These are phyloP conservation scores for Aspergillus sp. DNA, from an alignment of 2,329 filamentous ascomycete genomes.

Conservation along the genomic window DNA sequence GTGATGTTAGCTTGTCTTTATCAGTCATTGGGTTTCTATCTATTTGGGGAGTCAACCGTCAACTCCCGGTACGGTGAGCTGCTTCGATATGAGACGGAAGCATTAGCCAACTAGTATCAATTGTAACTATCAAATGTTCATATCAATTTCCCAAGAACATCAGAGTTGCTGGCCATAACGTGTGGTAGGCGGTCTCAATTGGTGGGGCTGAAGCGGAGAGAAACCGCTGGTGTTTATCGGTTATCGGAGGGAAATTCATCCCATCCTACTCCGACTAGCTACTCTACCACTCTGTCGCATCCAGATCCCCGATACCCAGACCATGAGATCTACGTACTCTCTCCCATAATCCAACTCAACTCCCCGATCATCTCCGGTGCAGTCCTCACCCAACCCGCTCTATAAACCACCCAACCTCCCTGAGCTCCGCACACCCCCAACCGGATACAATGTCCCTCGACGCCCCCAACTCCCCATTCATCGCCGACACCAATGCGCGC, in stretches of 20 bases:
- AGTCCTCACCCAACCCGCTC: too few species aligned
- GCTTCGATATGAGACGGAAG: too few species aligned
- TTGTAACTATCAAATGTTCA: too few species aligned
- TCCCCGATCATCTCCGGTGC: not conserved
- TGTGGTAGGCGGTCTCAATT: not conserved
- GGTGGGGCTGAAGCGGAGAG: not conserved
- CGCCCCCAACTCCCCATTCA: conserved; percentile 65
- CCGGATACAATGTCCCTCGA: conserved; percentile 78
- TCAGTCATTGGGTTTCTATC: not conserved
- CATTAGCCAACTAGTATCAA: too few species aligned
- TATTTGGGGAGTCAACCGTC: too few species aligned
- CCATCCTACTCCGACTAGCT: not conserved
- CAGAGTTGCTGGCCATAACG: not conserved
- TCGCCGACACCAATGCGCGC: conserved; percentile 70
- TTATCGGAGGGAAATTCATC: not conserved
- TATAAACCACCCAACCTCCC: too few species aligned
- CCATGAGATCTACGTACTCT: not conserved
- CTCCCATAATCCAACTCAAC: conserved; percentile 10
- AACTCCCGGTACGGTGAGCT: too few species aligned
- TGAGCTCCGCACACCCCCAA: too few species aligned
- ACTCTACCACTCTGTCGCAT: not conserved
- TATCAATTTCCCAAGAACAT: too few species aligned
- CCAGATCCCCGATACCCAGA: not conserved
- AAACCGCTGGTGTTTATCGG: not conserved
- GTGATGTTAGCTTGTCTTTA: not conserved